Percentiles rank a stretch among this genome's conserved stretches.
Evolutionary conservation across 73 alveolate species (phyloP).

Genomic region (Tetrahymena elliotti): DNA sequence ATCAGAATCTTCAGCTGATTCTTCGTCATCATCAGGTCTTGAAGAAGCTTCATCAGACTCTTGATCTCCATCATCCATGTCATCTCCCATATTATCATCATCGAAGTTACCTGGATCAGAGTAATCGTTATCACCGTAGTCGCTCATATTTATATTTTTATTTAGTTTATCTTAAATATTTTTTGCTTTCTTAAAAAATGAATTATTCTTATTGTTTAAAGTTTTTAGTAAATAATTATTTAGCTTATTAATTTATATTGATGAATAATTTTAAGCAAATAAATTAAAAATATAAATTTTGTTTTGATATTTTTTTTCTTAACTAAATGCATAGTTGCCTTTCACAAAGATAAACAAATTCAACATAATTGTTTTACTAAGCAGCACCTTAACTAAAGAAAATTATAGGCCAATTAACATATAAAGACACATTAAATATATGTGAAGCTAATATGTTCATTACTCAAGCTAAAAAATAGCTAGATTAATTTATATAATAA

Average conservation of each 20-base stretch:
- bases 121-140: slow-evolving; percentile 25
- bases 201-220: neutral
- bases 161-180: neutral
- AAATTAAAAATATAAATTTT: neutral
- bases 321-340: neutral
- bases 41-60: slow-evolving; percentile 3
- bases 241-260: neutral
- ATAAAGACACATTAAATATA: neutral
- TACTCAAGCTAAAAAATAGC: neutral
- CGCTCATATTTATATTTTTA: slow-evolving; percentile 16
- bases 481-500: neutral
- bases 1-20: neutral
- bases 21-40: neutral
- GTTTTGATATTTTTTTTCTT: neutral
- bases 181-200: neutral
- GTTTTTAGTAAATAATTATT: neutral
- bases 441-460: too few species aligned
- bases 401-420: neutral
- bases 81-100: slow-evolving; percentile 2
- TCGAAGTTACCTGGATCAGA: slow-evolving; percentile 10
- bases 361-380: neutral
- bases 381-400: neutral
- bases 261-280: neutral
- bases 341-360: neutral
- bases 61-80: neutral